A percentile compares a stretch with the other conserved stretches of the same genome.
These are phyloP conservation scores for Dipodascus albidus DNA, from an alignment of 805 yeast species.

Conservation along the genomic window DNA sequence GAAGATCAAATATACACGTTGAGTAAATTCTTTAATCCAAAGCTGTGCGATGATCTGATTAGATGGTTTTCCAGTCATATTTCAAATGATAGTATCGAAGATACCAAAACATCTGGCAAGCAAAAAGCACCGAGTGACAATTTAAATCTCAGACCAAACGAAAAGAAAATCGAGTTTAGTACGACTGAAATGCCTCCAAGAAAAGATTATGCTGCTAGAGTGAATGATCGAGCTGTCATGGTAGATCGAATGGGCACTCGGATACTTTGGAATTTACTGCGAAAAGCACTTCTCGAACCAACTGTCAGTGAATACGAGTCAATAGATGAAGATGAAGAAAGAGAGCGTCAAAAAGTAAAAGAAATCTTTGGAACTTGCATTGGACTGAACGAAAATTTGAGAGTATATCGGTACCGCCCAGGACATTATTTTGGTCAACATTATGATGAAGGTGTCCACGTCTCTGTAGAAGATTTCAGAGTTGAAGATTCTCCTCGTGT, in stretches of 20 bases:
- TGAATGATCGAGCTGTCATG: conserved; percentile 39
- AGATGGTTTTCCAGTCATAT: conserved; percentile 7
- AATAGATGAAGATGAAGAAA: conserved; percentile 18
- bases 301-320: conserved; percentile 12
- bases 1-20: conserved; percentile 12
- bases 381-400: conserved; percentile 44
- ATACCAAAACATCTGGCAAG: conserved; percentile 11
- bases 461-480: conserved; percentile 19
- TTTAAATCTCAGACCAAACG: too few species aligned
- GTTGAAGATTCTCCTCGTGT: neutral
- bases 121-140: neutral
- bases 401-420: conserved; percentile 42
- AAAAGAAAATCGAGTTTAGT: conserved; percentile 13
- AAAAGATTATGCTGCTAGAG: conserved; percentile 44
- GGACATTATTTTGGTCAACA: conserved; percentile 54
- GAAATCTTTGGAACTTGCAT: conserved; percentile 8
- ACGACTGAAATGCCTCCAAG: conserved; percentile 34
- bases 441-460: conserved; percentile 44
- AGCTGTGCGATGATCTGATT: conserved; percentile 13
- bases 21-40: conserved; percentile 6
- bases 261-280: conserved; percentile 35
- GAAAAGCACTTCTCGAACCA: conserved; percentile 6
- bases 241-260: conserved; percentile 30
- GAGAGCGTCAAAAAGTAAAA: conserved; percentile 17
- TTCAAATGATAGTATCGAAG: conserved; percentile 12